Base-by-base conservation (phyloP, 805 yeast species). In the Saccharomyces jurei region DNA sequence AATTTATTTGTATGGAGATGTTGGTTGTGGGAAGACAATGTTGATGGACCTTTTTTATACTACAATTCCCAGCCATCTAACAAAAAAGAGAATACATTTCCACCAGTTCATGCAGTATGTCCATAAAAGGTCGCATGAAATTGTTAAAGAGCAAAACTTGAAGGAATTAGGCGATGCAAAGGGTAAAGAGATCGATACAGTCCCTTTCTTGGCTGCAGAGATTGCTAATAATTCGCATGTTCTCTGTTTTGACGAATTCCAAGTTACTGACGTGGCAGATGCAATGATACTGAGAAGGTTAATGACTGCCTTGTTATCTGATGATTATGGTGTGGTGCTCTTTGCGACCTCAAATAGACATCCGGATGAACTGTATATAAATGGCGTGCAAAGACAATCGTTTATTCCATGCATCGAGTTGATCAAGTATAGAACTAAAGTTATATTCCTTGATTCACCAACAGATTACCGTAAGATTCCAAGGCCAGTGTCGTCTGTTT, bases 11-110 rank as follows among this genome's bases (percentile, higher is more conserved):
- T 94, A 88, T 70, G 99, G 99, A 25, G 98, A 94, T 69, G 99
- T 94, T 47, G 99, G 99, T 1, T 91, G 98, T 71, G 99, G 99
- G 3, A 92, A 94, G 67, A 94, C 99, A 6, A 92, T 94, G 97
- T 75, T 94, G 56, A 92, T 94, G 98, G 98, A 94, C 70, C 75
- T 94, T 60, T 94, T 94, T 64, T 94, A 91, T 71, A 75, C 81
- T 22, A 89, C 96, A 0, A 79, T 92, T 17, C 97, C 98, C 0
- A 51, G 71, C 0, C 88, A 86, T 66, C 74, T 94, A 55, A 79
- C 92, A 11, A 89, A 90, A 64, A 79, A 77, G 62, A 78, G 99
- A 59, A 76, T 92, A 49, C 99, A 94, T 70, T 94, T 94, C 76
- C 99, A 94, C 71, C 96, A 90, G 62, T 94, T 94, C 70, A 94